A percentile compares a stretch with the other conserved stretches of the same genome.
phyloP scores from a whole-genome alignment of 441 rosid genomes.

The Omphalea diandra region DNA sequence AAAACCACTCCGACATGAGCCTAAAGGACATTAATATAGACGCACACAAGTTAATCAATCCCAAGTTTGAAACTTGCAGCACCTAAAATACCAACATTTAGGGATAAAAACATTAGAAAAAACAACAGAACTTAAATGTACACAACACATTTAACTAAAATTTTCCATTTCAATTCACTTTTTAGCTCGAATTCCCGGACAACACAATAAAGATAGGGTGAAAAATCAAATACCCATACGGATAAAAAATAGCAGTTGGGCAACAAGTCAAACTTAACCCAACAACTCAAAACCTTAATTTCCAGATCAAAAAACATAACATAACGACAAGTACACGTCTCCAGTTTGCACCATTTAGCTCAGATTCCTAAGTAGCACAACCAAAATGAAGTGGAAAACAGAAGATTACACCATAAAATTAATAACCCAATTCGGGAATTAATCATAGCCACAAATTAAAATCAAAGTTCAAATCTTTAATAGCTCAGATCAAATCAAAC shows the following conservation, averaged over 20 bases:
- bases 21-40: conserved; percentile 20
- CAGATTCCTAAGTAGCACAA: background rate
- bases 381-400: background rate
- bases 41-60: conserved; percentile 13
- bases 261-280: background rate
- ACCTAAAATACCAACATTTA: conserved; percentile 23
- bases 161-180: background rate
- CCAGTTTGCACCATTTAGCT: background rate
- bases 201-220: background rate
- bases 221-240: background rate
- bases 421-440: background rate
- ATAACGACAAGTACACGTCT: background rate
- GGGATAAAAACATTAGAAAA: background rate
- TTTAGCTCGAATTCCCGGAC: background rate
- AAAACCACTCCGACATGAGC: conserved; percentile 21
- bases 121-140: too few relatives aligned
- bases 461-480: conserved; percentile 2
- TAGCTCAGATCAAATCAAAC: conserved; percentile 10
- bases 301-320: conserved; percentile 13
- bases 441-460: background rate
- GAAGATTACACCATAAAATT: background rate
- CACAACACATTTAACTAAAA: too few relatives aligned
- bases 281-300: background rate
- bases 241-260: background rate
- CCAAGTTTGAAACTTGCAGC: conserved; percentile 11